Percentiles rank a stretch among this genome's conserved stretches.
phyloP scores from a whole-genome alignment of 1,139 yeast genomes.

The Kodamaea derodonti region DNA sequence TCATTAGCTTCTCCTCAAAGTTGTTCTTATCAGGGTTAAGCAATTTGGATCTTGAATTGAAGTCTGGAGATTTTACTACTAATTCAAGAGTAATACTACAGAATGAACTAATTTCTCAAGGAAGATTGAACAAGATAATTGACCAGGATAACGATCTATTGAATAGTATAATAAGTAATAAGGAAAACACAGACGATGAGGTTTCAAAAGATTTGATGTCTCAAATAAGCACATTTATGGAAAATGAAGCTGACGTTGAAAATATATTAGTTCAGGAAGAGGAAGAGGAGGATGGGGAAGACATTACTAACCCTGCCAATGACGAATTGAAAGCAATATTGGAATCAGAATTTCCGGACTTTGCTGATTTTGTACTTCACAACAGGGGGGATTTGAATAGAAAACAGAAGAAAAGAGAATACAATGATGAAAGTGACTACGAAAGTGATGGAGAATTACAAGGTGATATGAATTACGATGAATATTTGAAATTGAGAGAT shows the following conservation, averaged over 20 bases:
- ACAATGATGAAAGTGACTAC: constrained; percentile 17
- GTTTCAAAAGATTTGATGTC: constrained; percentile 3
- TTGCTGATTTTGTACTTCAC: constrained; percentile 10
- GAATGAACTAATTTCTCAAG: constrained; percentile 3
- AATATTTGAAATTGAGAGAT: constrained; percentile 4
- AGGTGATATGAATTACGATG: constrained; percentile 7
- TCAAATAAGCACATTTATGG: constrained; percentile 5
- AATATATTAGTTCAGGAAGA: constrained; percentile 3
- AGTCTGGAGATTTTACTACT: neutral
- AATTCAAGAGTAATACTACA: constrained; percentile 8
- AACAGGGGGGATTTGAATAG: neutral
- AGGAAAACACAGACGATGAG: constrained; percentile 3
- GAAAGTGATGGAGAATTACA: constrained; percentile 8
- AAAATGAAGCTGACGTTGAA: constrained; percentile 5
- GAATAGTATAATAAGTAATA: neutral
- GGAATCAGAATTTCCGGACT: constrained; percentile 11
- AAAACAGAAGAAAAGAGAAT: neutral
- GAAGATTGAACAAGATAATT: constrained; percentile 2
- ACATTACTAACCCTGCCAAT: constrained; percentile 2
- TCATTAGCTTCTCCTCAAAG: neutral
- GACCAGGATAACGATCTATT: constrained; percentile 2
- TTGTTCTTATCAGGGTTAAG: constrained; percentile 3
- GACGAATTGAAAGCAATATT: constrained; percentile 6
- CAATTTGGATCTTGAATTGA: neutral
- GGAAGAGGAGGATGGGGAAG: constrained; percentile 3